A percentile compares a stretch with the other conserved stretches of the same genome.
Evolutionary conservation across 2,329 filamentous ascomycete species (phyloP).

Genomic region (Penicillium oxalicum): DNA sequence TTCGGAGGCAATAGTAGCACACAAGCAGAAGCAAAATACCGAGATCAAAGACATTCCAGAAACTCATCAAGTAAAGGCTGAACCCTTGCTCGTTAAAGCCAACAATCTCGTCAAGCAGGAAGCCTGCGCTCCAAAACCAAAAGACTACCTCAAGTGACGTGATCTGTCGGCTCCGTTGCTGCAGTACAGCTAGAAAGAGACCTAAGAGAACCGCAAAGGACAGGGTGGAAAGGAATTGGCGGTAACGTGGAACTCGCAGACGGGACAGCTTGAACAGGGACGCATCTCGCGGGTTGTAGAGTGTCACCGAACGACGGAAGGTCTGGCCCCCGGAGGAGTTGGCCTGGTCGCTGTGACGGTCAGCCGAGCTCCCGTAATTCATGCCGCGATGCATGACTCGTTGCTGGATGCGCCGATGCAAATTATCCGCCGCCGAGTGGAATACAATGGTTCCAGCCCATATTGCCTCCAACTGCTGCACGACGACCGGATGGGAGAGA

Average conservation of each 20-base stretch:
- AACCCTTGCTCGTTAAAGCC: slow-evolving; percentile 97
- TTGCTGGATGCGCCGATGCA: slow-evolving; percentile 59
- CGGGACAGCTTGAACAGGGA: slow-evolving; percentile 88
- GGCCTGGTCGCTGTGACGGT: slow-evolving; percentile 19
- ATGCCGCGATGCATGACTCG: slow-evolving; percentile 19
- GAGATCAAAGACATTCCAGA: slow-evolving; percentile 94
- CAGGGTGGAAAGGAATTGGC: slow-evolving; percentile 81
- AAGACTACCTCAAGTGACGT: slow-evolving; percentile 81
- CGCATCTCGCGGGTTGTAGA: slow-evolving; percentile 86
- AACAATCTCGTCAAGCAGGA: slow-evolving; percentile 93
- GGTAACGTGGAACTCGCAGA: slow-evolving; percentile 82
- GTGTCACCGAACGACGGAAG: slow-evolving; percentile 64
- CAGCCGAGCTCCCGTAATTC: slow-evolving; percentile 24
- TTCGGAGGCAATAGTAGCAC: slow-evolving; percentile 80
- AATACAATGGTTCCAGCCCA: slow-evolving; percentile 96
- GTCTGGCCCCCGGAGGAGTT: slow-evolving; percentile 11
- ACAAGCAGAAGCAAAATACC: slow-evolving; percentile 81
- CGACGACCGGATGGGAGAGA: slow-evolving; percentile 81
- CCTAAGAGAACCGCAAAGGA: slow-evolving; percentile 80
- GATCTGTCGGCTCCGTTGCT: slow-evolving; percentile 69
- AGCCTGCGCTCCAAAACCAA: slow-evolving; percentile 97
- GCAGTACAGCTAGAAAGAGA: slow-evolving; percentile 77
- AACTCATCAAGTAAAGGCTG: slow-evolving; percentile 92
- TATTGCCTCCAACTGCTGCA: slow-evolving; percentile 92
- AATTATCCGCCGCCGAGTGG: slow-evolving; percentile 76